Conservation (phyloP, 2,329 filamentous ascomycete species). For the Pseudocercospora cruenta region DNA sequence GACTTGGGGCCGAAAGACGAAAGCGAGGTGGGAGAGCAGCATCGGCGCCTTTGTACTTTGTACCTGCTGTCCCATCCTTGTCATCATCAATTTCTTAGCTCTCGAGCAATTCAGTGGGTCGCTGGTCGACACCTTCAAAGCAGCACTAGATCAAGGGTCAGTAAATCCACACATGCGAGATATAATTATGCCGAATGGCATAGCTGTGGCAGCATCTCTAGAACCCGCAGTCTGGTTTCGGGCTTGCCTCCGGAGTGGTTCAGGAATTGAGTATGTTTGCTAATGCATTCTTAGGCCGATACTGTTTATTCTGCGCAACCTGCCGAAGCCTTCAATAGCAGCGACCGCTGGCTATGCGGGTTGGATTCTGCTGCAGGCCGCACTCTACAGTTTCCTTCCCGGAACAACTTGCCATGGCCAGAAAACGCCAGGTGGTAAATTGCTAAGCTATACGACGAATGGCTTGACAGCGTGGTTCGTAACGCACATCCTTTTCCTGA, state of each 20-base stretch:
- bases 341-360: conserved; percentile 13
- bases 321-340: conserved; percentile 10
- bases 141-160: conserved; percentile 12
- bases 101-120: conserved; percentile 18
- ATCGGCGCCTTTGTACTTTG: conserved; percentile 13
- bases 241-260: not conserved
- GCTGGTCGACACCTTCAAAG: not conserved
- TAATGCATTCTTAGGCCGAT: not conserved
- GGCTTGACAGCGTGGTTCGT: conserved; percentile 23
- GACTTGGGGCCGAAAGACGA: conserved; percentile 20
- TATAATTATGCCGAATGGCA: no score
- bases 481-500: conserved; percentile 23
- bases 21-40: conserved; percentile 19
- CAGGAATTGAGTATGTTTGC: not conserved
- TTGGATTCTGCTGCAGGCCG: conserved; percentile 18
- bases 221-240: not conserved
- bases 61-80: conserved; percentile 16
- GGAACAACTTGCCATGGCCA: conserved; percentile 17
- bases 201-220: not conserved
- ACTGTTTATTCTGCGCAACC: conserved; percentile 9
- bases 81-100: conserved; percentile 18
- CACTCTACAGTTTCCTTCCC: conserved; percentile 15
- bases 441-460: conserved; percentile 19
- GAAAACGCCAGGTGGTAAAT: conserved; percentile 15
- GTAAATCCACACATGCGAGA: not conserved